These are phyloP conservation scores for Rubia tinctorum DNA, from an alignment of 305 asterid genomes.

Conservation along the genomic window DNA sequence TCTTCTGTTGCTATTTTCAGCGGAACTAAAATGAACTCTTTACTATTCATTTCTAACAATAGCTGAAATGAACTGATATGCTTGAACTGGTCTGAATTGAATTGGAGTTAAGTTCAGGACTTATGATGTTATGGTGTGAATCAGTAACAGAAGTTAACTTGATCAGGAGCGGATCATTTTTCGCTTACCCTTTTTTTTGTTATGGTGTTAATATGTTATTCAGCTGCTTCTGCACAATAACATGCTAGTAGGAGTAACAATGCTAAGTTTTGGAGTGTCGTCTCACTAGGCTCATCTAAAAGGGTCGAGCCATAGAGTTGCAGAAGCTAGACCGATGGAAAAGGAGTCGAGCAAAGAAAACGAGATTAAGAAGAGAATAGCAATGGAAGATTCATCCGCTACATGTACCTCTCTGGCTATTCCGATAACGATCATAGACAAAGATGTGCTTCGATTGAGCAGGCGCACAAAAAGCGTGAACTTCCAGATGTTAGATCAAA, in stretches of 20 bases:
- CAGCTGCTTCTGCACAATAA: background rate
- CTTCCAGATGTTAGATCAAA: conserved; percentile 22
- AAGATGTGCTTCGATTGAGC: conserved; percentile 38
- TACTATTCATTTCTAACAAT: too few species aligned
- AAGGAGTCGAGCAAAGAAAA: conserved; percentile 36
- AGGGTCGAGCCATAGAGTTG: conserved; percentile 55
- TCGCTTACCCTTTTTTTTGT: background rate
- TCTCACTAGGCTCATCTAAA: conserved; percentile 47
- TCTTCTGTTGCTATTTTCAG: background rate
- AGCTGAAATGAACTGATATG: background rate
- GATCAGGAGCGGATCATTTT: too few species aligned
- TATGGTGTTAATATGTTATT: too few species aligned
- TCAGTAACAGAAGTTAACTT: too few species aligned
- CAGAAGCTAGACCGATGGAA: conserved; percentile 44
- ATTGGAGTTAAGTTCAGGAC: too few species aligned
- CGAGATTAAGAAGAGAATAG: conserved; percentile 51
- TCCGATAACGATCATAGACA: conserved; percentile 14
- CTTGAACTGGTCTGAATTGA: background rate
- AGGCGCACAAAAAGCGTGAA: conserved; percentile 29
- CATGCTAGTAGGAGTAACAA: background rate
- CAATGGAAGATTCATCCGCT: conserved; percentile 35
- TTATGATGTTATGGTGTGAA: too few species aligned
- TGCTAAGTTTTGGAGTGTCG: background rate
- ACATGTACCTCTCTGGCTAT: conserved; percentile 16
- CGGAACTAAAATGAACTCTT: background rate